Evolutionary conservation across 2,329 filamentous ascomycete species (phyloP).

Genomic region (Aphanocladium album): DNA sequence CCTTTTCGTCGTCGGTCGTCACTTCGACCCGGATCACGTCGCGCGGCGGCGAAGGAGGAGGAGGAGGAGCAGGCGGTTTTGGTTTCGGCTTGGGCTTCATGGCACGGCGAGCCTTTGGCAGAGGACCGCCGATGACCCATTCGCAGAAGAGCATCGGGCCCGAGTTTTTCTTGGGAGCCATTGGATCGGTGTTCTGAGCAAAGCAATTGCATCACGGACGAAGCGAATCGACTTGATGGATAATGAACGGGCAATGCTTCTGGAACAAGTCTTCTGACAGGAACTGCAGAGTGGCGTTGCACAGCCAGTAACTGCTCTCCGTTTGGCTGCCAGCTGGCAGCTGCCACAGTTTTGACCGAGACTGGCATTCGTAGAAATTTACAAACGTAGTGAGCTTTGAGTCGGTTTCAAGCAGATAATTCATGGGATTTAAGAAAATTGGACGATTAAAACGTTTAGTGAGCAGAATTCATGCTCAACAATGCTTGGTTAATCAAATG

Average conservation of each 20-base stretch:
- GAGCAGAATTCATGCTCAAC: background rate
- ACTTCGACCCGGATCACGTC: constrained; percentile 37
- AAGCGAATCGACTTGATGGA: background rate
- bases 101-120: constrained; percentile 24
- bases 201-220: background rate
- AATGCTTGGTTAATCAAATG: background rate
- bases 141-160: constrained; percentile 30
- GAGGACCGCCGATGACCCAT: constrained; percentile 36
- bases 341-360: background rate
- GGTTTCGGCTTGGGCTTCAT: constrained; percentile 18
- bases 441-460: background rate
- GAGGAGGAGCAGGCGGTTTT: background rate
- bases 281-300: background rate
- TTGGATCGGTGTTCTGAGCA: background rate
- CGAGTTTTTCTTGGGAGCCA: constrained; percentile 3
- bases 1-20: constrained; percentile 48
- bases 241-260: background rate
- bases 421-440: background rate
- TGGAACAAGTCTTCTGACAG: background rate
- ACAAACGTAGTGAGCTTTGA: background rate
- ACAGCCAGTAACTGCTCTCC: background rate
- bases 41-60: constrained; percentile 15
- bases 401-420: background rate
- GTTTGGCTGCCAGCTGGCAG: constrained; percentile 1
- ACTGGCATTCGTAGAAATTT: background rate